Evolutionary conservation across 2,329 filamentous ascomycete genomes (phyloP).

Genomic region (Alternaria sp.): DNA sequence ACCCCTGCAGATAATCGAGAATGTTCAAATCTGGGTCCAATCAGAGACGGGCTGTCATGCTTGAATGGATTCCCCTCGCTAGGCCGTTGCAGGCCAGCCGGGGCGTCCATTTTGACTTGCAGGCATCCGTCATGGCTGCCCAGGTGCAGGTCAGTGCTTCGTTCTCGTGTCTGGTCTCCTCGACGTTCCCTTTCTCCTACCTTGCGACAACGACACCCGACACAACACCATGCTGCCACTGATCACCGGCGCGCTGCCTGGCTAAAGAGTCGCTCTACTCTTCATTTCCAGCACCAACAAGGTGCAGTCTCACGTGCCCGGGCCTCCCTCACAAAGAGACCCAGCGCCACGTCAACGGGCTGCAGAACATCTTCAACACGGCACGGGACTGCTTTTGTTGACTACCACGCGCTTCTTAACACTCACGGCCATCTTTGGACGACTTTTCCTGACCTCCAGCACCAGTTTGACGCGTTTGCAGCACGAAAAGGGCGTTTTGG

Average conservation of each 20-base stretch:
- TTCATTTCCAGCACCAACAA: conserved; percentile 3
- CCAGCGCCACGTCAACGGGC: conserved; percentile 48
- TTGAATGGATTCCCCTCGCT: conserved; percentile 19
- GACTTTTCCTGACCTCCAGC: not conserved
- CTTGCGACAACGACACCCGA: conserved; percentile 26
- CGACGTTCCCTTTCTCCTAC: conserved; percentile 36
- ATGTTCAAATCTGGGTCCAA: conserved; percentile 27
- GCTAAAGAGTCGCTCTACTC: conserved; percentile 20
- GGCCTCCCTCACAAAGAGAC: conserved; percentile 28
- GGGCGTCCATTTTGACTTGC: conserved; percentile 28
- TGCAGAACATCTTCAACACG: conserved; percentile 17
- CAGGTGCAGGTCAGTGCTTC: conserved; percentile 27
- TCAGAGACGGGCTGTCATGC: conserved; percentile 13
- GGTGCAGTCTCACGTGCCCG: conserved; percentile 33
- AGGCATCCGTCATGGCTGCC: conserved; percentile 31
- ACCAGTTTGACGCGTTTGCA: conserved; percentile 20
- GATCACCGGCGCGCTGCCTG: conserved; percentile 28
- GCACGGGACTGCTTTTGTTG: conserved; percentile 13
- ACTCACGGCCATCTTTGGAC: conserved; percentile 2
- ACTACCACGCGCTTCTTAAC: conserved; percentile 9
- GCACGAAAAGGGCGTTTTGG: conserved; percentile 17
- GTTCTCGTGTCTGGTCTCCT: conserved; percentile 40
- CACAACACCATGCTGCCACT: conserved; percentile 37
- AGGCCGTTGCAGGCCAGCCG: conserved; percentile 25
- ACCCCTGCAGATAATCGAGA: conserved; percentile 19